Evolutionary conservation across 108 stramenopile genomes (phyloP).

Genomic region (Pseudonitzschia pungens): DNA sequence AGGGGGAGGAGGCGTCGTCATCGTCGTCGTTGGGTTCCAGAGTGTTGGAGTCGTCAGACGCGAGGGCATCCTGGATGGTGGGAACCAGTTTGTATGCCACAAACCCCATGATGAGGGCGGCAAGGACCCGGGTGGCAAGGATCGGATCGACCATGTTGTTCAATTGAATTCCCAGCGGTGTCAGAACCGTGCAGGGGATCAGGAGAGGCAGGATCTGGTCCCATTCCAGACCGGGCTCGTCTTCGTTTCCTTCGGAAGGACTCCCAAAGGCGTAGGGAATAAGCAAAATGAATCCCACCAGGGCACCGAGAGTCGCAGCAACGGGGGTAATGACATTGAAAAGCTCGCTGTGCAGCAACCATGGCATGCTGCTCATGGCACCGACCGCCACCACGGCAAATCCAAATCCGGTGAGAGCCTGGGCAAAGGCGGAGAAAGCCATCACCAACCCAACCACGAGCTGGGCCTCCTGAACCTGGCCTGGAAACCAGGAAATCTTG

Average conservation of each 20-base stretch:
- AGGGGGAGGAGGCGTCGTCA: neutral
- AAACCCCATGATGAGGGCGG: constrained; percentile 10
- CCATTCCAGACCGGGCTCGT: constrained; percentile 5
- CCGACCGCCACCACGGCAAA: constrained; percentile 14
- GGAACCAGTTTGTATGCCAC: constrained; percentile 10
- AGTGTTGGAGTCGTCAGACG: neutral
- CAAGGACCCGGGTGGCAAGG: neutral
- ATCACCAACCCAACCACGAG: constrained; percentile 1
- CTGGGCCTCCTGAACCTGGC: neutral
- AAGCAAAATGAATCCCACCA: constrained; percentile 13
- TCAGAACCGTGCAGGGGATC: constrained; percentile 10
- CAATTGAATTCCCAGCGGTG: constrained; percentile 1
- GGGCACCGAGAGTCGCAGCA: neutral
- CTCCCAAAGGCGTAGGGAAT: constrained; percentile 4
- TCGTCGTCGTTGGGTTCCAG: neutral
- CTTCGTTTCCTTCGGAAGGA: neutral
- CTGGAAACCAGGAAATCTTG: constrained; percentile 6
- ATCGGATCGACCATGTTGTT: constrained; percentile 5
- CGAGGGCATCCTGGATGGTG: constrained; percentile 2
- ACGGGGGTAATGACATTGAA: neutral
- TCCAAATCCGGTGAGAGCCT: constrained; percentile 9
- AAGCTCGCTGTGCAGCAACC: constrained; percentile 6
- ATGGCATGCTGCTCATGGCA: constrained; percentile 2
- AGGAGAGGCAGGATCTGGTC: neutral
- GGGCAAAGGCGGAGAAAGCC: neutral